Percentiles rank a stretch among this genome's conserved stretches.
Evolutionary conservation across 1,284 basidiomycete species (phyloP).

Genomic region (Exobasidium cylindrosporum): DNA sequence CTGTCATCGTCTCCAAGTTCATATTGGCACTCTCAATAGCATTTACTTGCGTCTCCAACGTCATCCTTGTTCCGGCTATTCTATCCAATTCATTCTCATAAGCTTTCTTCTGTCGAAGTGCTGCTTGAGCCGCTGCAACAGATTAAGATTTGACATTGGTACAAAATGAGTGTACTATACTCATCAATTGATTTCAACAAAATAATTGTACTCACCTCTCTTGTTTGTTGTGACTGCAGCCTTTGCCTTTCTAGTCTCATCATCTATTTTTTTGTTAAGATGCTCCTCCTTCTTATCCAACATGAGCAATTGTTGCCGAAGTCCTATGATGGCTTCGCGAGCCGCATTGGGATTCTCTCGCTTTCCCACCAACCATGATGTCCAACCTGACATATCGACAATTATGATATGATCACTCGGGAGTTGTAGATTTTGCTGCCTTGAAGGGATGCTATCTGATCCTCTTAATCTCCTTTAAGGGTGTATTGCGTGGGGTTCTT

Average conservation of each 20-base stretch:
- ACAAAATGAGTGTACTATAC: too few species aligned
- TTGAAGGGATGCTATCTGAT: too few species aligned
- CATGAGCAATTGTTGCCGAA: constrained; percentile 65
- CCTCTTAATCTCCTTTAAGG: too few species aligned
- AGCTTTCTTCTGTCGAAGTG: constrained; percentile 91
- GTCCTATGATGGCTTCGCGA: constrained; percentile 58
- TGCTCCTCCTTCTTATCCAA: constrained; percentile 99
- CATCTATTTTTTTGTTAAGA: constrained; percentile 93
- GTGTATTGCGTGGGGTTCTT: too few species aligned
- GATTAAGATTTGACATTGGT: too few species aligned
- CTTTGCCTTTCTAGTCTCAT: constrained; percentile 86
- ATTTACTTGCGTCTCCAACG: constrained; percentile 93
- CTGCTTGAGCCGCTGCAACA: constrained; percentile 62
- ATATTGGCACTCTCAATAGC: constrained; percentile 96
- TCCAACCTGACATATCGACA: constrained; percentile 51
- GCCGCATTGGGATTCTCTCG: constrained; percentile 53
- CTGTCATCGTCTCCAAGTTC: constrained; percentile 95
- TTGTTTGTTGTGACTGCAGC: constrained; percentile 93
- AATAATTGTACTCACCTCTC: constrained; percentile 73
- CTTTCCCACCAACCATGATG: constrained; percentile 50
- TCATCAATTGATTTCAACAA: too few species aligned
- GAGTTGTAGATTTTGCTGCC: too few species aligned
- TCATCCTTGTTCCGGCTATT: constrained; percentile 80
- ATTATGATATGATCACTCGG: too few species aligned
- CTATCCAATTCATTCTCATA: constrained; percentile 84